Base-by-base conservation (phyloP, 1,284 basidiomycete genomes). In the Cutaneotrichosporon arboriforme region DNA sequence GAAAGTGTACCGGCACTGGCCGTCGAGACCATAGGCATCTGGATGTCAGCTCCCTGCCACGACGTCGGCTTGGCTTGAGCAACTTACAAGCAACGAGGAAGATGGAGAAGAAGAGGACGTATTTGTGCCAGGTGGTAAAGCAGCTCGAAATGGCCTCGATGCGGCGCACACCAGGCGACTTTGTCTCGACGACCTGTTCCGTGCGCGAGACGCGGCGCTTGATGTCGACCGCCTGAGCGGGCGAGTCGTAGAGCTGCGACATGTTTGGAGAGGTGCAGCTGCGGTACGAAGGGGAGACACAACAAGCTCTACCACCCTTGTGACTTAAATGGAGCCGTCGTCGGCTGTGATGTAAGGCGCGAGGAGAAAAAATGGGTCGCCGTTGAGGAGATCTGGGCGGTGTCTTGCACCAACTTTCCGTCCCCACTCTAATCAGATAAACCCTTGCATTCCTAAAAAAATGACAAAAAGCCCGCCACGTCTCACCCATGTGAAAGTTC, bases 41-140 rank as follows among this genome's bases (percentile, higher is more conserved):
- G 23, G 21, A n/a, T 18, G 21, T 31, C 9, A 35, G 43, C 14
- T 31, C 12, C 10, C 15, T 34, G 46, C 13, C n/a, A 31, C n/a
- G 14, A 18, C 4, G 44, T 40, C 22, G 7, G 26, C n/a, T n/a
- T n/a, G 10, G 26, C 26, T 31, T 31, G 26, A 10, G 26, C 26
- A 15, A 51, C 51, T 31, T 23, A 54, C 71, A 77, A 4, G 74
- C 61, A 31, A 76, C 57, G 18, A 77, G 57, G 58, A 77, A 77
- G 46, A 76, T 64, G n/a, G 67, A 64, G 39, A 66, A 35, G 61
- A 76, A 76, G 21, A 77, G 45, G 17, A 46, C 31, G 34, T 34
- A 46, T 26, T 35, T 36, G 51, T 57, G 44, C 51, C 51, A 47
- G 13, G 31, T 23, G 9, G 48, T 52, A 44, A 57, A 53, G 33